phyloP scores from a whole-genome alignment of 1,139 yeast genomes.

The Hemisphaericaspora lyxosophila region DNA sequence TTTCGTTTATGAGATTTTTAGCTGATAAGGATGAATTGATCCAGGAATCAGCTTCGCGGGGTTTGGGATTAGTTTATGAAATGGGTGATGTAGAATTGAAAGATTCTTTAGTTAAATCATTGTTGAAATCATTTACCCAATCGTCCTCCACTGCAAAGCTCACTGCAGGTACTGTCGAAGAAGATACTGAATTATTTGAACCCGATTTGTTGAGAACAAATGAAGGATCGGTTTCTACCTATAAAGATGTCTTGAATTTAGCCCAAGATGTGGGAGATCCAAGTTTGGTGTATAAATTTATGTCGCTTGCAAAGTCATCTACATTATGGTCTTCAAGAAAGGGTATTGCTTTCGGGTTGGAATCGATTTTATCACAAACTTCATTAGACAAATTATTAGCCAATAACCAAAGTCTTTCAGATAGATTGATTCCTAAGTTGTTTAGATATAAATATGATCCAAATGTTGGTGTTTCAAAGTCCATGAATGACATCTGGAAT shows the following conservation, averaged over 20 bases:
- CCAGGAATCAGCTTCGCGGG: constrained; percentile 91
- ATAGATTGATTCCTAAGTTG: constrained; percentile 73
- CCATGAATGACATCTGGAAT: constrained; percentile 90
- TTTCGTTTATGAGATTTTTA: constrained; percentile 70
- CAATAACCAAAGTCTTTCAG: constrained; percentile 54
- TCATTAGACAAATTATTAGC: constrained; percentile 64
- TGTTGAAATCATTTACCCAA: constrained; percentile 78
- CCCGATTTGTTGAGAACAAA: constrained; percentile 77
- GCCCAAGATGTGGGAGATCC: constrained; percentile 98
- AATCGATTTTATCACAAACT: constrained; percentile 77
- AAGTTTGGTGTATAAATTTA: constrained; percentile 86
- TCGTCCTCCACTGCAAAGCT: constrained; percentile 49
- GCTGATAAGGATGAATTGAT: constrained; percentile 80
- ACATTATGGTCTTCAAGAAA: constrained; percentile 90
- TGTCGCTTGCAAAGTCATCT: constrained; percentile 87
- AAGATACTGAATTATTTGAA: constrained; percentile 83
- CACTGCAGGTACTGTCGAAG: constrained; percentile 68
- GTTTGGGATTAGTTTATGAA: constrained; percentile 79
- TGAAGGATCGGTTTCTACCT: constrained; percentile 85
- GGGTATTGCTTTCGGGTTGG: constrained; percentile 92
- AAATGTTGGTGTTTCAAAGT: constrained; percentile 64
- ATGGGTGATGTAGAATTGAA: constrained; percentile 67
- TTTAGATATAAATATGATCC: constrained; percentile 89
- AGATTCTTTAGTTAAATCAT: constrained; percentile 72
- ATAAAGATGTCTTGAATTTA: constrained; percentile 76